Evolutionary conservation across 2,329 filamentous ascomycete species (phyloP).

Genomic region (Calonectria fujianensis): DNA sequence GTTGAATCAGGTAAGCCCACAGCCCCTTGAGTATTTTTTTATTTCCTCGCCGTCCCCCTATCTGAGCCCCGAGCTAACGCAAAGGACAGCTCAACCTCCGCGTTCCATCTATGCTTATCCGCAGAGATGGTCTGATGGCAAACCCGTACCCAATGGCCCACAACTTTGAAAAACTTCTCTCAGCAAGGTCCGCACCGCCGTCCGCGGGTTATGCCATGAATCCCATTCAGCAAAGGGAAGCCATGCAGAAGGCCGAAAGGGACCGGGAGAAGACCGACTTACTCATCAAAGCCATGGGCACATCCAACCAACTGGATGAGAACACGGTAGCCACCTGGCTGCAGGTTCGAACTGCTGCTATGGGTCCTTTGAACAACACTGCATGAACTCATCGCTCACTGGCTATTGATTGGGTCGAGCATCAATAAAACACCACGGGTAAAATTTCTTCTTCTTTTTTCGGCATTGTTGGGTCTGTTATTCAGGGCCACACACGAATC

Average conservation of each 20-base stretch:
- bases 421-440: not conserved
- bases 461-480: not conserved
- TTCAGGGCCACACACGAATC: not conserved
- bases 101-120: slow-evolving; percentile 78
- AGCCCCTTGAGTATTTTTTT: slow-evolving; percentile 7
- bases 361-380: slow-evolving; percentile 38
- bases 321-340: slow-evolving; percentile 64
- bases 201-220: slow-evolving; percentile 62
- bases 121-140: slow-evolving; percentile 70
- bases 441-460: not conserved
- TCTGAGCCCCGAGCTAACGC: slow-evolving; percentile 38
- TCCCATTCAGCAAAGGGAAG: slow-evolving; percentile 69
- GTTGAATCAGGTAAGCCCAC: slow-evolving; percentile 69
- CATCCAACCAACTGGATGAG: slow-evolving; percentile 60
- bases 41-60: slow-evolving; percentile 13
- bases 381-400: not conserved
- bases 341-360: slow-evolving; percentile 42
- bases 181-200: slow-evolving; percentile 61
- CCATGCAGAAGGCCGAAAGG: slow-evolving; percentile 66
- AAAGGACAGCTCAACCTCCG: slow-evolving; percentile 72
- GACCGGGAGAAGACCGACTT: slow-evolving; percentile 66
- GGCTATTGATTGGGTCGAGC: not conserved
- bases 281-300: slow-evolving; percentile 63
- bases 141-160: slow-evolving; percentile 64
- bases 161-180: slow-evolving; percentile 68